phyloP scores from a whole-genome alignment of 1,139 yeast genomes.

The Debaryomycetaceae sp. region DNA sequence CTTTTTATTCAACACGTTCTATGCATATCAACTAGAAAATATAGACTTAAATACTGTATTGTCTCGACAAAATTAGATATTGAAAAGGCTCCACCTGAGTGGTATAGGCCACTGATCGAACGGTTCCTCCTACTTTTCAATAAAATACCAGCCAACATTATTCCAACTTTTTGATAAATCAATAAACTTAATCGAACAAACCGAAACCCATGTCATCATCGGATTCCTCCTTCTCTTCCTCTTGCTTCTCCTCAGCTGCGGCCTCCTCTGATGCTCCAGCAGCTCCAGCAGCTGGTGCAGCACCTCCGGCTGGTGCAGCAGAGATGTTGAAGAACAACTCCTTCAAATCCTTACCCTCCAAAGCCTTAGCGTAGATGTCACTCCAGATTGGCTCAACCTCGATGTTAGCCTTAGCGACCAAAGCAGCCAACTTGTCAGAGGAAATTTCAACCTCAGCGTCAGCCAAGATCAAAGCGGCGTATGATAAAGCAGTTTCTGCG shows the following conservation, averaged over 20 bases:
- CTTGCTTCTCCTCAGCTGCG: conserved; percentile 59
- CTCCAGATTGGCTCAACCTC: conserved; percentile 92
- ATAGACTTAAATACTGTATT: neutral
- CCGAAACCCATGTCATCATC: conserved; percentile 81
- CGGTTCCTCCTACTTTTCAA: neutral
- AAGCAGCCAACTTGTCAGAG: conserved; percentile 81
- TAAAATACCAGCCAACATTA: neutral
- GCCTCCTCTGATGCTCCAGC: conserved; percentile 45
- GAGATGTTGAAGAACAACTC: conserved; percentile 82
- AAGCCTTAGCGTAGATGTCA: conserved; percentile 92
- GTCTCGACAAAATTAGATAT: neutral
- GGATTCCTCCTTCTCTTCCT: conserved; percentile 65
- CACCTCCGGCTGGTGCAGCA: conserved; percentile 54
- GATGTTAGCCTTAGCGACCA: conserved; percentile 83
- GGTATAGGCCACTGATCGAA: conserved; percentile 1
- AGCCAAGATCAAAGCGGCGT: conserved; percentile 97
- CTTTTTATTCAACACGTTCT: neutral
- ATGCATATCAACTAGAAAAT: neutral
- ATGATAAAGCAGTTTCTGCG: conserved; percentile 63
- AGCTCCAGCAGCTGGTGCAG: conserved; percentile 57
- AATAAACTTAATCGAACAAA: conserved; percentile 43
- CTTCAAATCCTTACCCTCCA: conserved; percentile 95
- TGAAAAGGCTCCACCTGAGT: neutral
- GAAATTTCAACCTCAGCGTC: conserved; percentile 96
- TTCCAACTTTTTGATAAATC: neutral